Evolutionary conservation across 2,329 filamentous ascomycete genomes (phyloP).

Genomic region (Talaromyces sp.): DNA sequence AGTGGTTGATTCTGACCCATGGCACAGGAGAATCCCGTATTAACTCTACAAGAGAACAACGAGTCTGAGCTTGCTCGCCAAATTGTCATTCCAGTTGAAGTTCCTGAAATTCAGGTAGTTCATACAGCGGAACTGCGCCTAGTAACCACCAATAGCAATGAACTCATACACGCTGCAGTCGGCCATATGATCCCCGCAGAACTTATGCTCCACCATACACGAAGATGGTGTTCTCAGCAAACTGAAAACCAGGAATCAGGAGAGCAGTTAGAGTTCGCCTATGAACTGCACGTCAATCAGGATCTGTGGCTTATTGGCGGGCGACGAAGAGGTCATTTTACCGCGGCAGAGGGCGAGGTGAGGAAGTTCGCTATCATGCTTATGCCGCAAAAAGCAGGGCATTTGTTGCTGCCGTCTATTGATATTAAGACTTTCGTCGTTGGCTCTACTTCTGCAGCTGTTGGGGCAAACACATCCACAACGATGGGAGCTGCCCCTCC

Average conservation of each 20-base stretch:
- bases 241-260: constrained; percentile 23
- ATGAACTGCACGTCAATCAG: constrained; percentile 68
- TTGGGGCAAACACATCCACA: constrained; percentile 14
- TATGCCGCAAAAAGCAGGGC: constrained; percentile 73
- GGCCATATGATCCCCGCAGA: constrained; percentile 46
- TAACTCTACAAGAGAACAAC: constrained; percentile 27
- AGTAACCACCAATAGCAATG: constrained; percentile 13
- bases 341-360: constrained; percentile 42
- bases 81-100: constrained; percentile 83
- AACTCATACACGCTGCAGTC: constrained; percentile 29
- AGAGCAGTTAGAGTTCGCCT: constrained; percentile 67
- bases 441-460: not conserved
- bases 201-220: constrained; percentile 50
- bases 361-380: constrained; percentile 63
- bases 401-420: constrained; percentile 69
- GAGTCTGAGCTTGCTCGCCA: constrained; percentile 47
- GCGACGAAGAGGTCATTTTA: constrained; percentile 71
- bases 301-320: constrained; percentile 85
- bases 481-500: constrained; percentile 16
- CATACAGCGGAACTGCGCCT: constrained; percentile 59
- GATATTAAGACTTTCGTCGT: constrained; percentile 64
- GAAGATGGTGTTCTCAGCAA: constrained; percentile 45
- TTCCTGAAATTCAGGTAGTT: constrained; percentile 76
- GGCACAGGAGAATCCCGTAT: constrained; percentile 31
- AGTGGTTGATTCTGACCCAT: constrained; percentile 2